Evolutionary conservation across 768 basidiomycete genomes (phyloP).

Genomic region (Leccinum rimulosum): DNA sequence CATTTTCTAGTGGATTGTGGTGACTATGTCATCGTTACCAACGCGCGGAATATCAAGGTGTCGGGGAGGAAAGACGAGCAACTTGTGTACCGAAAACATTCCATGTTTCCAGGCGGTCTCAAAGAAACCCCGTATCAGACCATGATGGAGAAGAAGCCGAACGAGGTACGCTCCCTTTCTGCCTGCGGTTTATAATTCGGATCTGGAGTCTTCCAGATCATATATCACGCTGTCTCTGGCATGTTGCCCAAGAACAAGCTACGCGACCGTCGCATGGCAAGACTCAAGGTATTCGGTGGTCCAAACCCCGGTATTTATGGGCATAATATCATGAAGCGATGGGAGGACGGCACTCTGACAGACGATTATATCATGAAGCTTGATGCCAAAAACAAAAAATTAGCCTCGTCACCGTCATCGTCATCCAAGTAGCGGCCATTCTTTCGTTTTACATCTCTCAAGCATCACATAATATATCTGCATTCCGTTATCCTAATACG

Average conservation of each 20-base stretch:
- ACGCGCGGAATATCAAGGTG: slow-evolving; percentile 78
- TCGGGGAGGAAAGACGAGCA: slow-evolving; percentile 90
- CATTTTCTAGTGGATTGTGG: slow-evolving; percentile 82
- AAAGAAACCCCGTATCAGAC: slow-evolving; percentile 85
- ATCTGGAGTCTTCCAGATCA: slow-evolving; percentile 58
- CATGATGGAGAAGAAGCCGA: slow-evolving; percentile 84
- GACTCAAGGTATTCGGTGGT: slow-evolving; percentile 86
- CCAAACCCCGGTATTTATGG: slow-evolving; percentile 74
- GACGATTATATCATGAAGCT: slow-evolving; percentile 32
- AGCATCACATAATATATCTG: slow-evolving; percentile 1
- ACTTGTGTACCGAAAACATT: slow-evolving; percentile 82
- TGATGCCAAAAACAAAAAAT: slow-evolving; percentile 19
- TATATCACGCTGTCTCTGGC: slow-evolving; percentile 92
- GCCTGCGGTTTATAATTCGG: not conserved
- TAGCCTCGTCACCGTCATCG: not conserved
- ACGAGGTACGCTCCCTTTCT: slow-evolving; percentile 61
- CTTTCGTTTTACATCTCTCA: not conserved
- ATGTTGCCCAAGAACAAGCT: slow-evolving; percentile 99
- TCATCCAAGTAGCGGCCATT: slow-evolving; percentile 11
- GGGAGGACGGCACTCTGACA: slow-evolving; percentile 77
- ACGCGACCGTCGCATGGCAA: slow-evolving; percentile 80
- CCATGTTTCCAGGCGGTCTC: slow-evolving; percentile 91
- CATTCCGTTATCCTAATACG: slow-evolving; percentile 2
- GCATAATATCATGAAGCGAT: slow-evolving; percentile 75
- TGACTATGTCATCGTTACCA: slow-evolving; percentile 96